A percentile compares a stretch with the other conserved stretches of the same genome.
Conservation (phyloP, 192 early-diverging fungal genomes). For the Coemansia biformis region DNA sequence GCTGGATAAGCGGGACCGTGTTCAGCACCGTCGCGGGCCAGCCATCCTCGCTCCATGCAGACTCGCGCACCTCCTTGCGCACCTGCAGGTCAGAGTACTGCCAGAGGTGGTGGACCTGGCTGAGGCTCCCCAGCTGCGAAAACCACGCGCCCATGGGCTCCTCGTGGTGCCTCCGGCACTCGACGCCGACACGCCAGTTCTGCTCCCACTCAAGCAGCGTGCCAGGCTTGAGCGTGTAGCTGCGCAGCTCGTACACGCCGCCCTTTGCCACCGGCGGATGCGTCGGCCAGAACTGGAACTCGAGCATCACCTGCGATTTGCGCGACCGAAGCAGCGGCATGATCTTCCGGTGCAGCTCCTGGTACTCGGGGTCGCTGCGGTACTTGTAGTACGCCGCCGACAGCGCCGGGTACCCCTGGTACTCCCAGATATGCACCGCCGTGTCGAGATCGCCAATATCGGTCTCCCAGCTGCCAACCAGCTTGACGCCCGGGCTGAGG, state of each 20-base stretch:
- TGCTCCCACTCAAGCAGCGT: constrained; percentile 88
- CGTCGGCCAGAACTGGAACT: constrained; percentile 88
- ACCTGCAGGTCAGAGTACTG: constrained; percentile 80
- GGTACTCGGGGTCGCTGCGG: constrained; percentile 60
- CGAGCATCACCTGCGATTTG: constrained; percentile 80
- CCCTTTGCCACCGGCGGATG: constrained; percentile 67
- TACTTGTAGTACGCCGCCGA: constrained; percentile 59
- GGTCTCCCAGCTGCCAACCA: constrained; percentile 85
- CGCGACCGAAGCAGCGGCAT: constrained; percentile 66
- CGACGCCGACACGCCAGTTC: constrained; percentile 83
- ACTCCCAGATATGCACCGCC: constrained; percentile 88
- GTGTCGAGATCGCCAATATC: constrained; percentile 86
- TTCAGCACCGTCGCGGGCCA: constrained; percentile 91
- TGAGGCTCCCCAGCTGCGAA: constrained; percentile 79
- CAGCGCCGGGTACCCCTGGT: constrained; percentile 81
- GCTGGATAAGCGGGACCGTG: constrained; percentile 76
- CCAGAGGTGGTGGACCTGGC: constrained; percentile 92
- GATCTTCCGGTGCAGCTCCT: constrained; percentile 61
- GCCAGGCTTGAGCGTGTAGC: constrained; percentile 84
- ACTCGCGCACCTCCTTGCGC: constrained; percentile 84
- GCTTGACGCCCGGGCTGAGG: constrained; percentile 67
- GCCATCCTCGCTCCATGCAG: constrained; percentile 89
- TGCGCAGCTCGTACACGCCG: constrained; percentile 88
- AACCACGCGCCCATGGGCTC: constrained; percentile 97
- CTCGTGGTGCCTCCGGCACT: constrained; percentile 80